These are phyloP conservation scores for Royoungia palumana DNA, from an alignment of 768 basidiomycete genomes.

Conservation along the genomic window DNA sequence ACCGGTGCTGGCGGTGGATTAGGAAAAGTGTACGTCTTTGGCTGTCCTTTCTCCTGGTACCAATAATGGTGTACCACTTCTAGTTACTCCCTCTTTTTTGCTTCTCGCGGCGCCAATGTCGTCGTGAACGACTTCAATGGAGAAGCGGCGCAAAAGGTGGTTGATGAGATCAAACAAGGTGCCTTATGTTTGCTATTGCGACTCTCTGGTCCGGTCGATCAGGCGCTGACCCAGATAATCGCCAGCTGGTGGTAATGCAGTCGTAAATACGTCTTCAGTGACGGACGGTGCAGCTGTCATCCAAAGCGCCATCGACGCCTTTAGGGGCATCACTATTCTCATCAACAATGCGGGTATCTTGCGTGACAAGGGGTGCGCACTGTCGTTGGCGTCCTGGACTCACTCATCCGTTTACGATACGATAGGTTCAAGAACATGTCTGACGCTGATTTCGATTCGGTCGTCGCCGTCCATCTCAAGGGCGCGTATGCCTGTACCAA, in stretches of 20 bases:
- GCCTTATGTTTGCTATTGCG: not conserved
- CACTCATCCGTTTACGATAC: not conserved
- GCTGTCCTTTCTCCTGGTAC: not conserved
- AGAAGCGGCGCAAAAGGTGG: constrained; percentile 87
- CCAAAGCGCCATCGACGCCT: constrained; percentile 78
- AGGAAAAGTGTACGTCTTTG: constrained; percentile 72
- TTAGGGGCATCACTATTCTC: constrained; percentile 80
- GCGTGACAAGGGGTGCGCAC: constrained; percentile 67
- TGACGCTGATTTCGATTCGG: constrained; percentile 89
- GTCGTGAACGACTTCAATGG: constrained; percentile 94
- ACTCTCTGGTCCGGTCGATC: not conserved
- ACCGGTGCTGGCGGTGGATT: constrained; percentile 97
- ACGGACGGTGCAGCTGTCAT: constrained; percentile 86
- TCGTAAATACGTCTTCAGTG: constrained; percentile 82
- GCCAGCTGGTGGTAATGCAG: constrained; percentile 84
- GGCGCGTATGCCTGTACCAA: constrained; percentile 91
- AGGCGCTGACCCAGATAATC: not conserved
- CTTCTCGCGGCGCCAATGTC: constrained; percentile 88
- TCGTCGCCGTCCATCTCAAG: constrained; percentile 88
- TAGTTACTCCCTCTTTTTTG: constrained; percentile 89
- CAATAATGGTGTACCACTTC: not conserved
- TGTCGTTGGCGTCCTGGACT: not conserved
- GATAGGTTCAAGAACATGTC: constrained; percentile 94
- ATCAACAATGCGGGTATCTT: constrained; percentile 97
- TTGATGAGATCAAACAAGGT: constrained; percentile 85